Evolutionary conservation across 2,329 filamentous ascomycete species (phyloP).

Genomic region (Scedosporium aurantiacum): DNA sequence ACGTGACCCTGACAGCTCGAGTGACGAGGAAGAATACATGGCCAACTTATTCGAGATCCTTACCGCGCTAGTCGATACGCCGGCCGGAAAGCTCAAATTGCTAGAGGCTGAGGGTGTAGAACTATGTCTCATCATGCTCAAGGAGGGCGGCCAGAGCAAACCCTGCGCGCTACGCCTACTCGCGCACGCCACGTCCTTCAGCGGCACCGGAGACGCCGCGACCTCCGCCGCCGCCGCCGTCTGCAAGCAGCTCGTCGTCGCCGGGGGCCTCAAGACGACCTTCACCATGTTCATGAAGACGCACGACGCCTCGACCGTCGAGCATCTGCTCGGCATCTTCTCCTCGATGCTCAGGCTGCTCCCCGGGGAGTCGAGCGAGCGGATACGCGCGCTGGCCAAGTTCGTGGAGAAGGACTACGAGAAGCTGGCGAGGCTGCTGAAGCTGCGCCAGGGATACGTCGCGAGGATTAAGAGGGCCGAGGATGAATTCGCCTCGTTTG

Average conservation of each 20-base stretch:
- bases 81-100: conserved; percentile 67
- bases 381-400: conserved; percentile 81
- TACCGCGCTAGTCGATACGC: conserved; percentile 67
- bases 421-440: conserved; percentile 64
- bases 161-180: conserved; percentile 66
- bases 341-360: conserved; percentile 69
- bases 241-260: conserved; percentile 69
- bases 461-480: conserved; percentile 43
- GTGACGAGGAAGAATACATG: conserved; percentile 87
- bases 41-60: conserved; percentile 87
- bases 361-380: conserved; percentile 62
- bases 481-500: conserved; percentile 32
- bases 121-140: conserved; percentile 81
- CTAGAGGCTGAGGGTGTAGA: conserved; percentile 87
- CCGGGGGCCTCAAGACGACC: conserved; percentile 69
- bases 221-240: conserved; percentile 44
- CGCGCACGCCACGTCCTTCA: conserved; percentile 54
- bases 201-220: conserved; percentile 15
- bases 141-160: conserved; percentile 77
- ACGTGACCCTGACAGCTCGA: conserved; percentile 73
- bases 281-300: conserved; percentile 87
- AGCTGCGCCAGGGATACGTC: conserved; percentile 62
- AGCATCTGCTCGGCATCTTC: conserved; percentile 79
- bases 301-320: conserved; percentile 54
- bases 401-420: conserved; percentile 93